Evolutionary conservation across 2,329 filamentous ascomycete species (phyloP), one percentile per base, ranked within the genome.

Genomic region (Hymenoscyphus occultus): DNA sequence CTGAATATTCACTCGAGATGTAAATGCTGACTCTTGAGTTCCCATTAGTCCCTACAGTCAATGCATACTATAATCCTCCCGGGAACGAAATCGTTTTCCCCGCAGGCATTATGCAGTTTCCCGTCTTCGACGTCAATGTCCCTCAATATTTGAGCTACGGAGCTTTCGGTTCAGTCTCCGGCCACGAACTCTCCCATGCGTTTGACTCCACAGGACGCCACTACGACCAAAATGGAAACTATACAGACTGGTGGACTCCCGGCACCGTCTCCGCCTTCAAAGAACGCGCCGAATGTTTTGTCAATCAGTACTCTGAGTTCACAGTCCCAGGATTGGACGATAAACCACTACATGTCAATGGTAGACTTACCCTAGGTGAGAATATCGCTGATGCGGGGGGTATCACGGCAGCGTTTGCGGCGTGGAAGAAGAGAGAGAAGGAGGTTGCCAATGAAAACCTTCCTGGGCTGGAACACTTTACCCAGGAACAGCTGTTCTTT

Each of bases 321-420:
- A 85, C 83, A 0, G 80, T 90, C 13, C 78, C 80, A 0, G 84
- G 83, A 0, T 80, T 84, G 12, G 81, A 87, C 45, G 84, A 80
- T 1, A 82, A 85, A 67, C 78, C 81, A 3, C 77, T 89, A 0
- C 83, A 87, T 66, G 83, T 90, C 63, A 86, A 89, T 65, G 89
- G 88, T 10, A 78, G 78, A 31, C 78, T 86, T 14, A 91, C 88
- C 0, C 77, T 90, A 1, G 86, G 84, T 22, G 89, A 91, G 77
- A 91, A 91, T 72, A 88, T 91, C 71, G 88, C 88, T 1, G 89
- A 91, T 74, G 86, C 88, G 0, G 88, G 88, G 16, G 89, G 89
- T 14, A 73, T 91, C 0, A 80, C 82, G 7, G 84, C 87, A 0
- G 81, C 87, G 0, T 91, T 85, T 72, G 79, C 82, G 31, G 87